A percentile compares a stretch with the other conserved stretches of the same genome.
phyloP scores from a whole-genome alignment of 2,329 filamentous ascomycete genomes.

The Epicoccum nigrum region DNA sequence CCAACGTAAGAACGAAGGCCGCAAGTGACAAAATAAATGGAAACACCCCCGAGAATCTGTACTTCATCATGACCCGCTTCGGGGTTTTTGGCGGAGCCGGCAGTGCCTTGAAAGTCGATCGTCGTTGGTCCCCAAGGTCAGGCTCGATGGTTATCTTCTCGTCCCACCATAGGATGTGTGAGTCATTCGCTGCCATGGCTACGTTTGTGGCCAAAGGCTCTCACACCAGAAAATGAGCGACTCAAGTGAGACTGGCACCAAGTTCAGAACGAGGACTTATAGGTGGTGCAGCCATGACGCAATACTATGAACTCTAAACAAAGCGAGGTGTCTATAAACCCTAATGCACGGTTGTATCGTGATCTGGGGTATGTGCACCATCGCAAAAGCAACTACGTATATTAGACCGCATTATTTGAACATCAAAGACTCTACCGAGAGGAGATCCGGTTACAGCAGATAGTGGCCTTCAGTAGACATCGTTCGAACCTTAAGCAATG shows the following conservation, averaged over 20 bases:
- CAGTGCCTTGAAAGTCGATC: constrained; percentile 27
- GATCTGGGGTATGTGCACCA: constrained; percentile 1
- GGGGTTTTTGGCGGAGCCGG: constrained; percentile 27
- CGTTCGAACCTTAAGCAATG: too few species aligned
- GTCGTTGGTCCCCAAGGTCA: constrained; percentile 30
- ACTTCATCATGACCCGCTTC: constrained; percentile 27
- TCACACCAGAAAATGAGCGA: not conserved
- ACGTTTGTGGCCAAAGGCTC: not conserved
- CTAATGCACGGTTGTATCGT: not conserved
- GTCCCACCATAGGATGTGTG: constrained; percentile 12
- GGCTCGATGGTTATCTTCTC: constrained; percentile 25
- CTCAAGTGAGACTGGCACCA: not conserved
- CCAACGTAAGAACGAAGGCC: constrained; percentile 24
- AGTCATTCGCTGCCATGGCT: not conserved
- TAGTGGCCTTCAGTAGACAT: too few species aligned
- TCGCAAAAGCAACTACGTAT: too few species aligned
- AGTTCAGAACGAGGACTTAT: not conserved
- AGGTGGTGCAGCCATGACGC: not conserved
- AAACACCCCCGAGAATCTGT: constrained; percentile 28
- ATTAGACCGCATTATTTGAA: too few species aligned
- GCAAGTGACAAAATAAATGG: constrained; percentile 19
- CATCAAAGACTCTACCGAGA: too few species aligned
- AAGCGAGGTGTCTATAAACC: not conserved
- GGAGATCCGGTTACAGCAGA: too few species aligned
- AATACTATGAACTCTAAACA: not conserved